These are phyloP conservation scores for Linnemannia zychae DNA, from an alignment of 192 early-diverging fungal genomes.

Conservation along the genomic window DNA sequence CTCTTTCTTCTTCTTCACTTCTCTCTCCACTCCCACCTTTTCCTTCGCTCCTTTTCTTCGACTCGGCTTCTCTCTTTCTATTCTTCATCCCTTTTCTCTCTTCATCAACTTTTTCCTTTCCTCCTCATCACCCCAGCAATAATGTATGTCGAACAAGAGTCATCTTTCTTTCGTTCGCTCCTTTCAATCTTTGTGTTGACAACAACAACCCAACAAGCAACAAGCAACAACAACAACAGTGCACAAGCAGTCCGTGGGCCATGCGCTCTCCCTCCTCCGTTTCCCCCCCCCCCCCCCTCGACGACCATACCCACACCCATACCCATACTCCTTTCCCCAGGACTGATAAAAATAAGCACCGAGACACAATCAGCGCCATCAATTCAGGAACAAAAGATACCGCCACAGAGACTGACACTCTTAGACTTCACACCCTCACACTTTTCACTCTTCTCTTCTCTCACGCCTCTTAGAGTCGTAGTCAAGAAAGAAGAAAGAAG, in stretches of 20 bases:
- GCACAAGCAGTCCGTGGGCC: slow-evolving; percentile 4
- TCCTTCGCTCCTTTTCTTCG: background rate
- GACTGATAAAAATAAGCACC: background rate
- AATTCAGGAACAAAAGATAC: background rate
- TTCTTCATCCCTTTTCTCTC: background rate
- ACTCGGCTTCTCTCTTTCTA: background rate
- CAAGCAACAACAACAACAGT: background rate
- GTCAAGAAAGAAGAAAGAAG: slow-evolving; percentile 9
- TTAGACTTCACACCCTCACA: background rate
- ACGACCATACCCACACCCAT: background rate
- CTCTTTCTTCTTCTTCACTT: background rate
- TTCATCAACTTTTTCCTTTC: background rate
- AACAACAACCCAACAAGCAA: background rate
- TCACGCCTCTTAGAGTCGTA: background rate
- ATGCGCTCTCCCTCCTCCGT: background rate
- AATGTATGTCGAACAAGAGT: slow-evolving; percentile 5
- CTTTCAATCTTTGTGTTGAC: background rate
- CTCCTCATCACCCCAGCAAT: background rate
- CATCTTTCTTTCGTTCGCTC: background rate
- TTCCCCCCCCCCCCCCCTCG: background rate
- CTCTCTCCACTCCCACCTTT: background rate
- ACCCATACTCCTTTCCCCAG: too few species aligned
- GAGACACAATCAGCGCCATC: background rate
- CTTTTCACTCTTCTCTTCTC: background rate
- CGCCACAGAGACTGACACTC: background rate